Percentiles rank a stretch among this genome's conserved stretches.
These are phyloP conservation scores for Salix arbutifolia DNA, from an alignment of 345 rosid genomes.

Conservation along the genomic window DNA sequence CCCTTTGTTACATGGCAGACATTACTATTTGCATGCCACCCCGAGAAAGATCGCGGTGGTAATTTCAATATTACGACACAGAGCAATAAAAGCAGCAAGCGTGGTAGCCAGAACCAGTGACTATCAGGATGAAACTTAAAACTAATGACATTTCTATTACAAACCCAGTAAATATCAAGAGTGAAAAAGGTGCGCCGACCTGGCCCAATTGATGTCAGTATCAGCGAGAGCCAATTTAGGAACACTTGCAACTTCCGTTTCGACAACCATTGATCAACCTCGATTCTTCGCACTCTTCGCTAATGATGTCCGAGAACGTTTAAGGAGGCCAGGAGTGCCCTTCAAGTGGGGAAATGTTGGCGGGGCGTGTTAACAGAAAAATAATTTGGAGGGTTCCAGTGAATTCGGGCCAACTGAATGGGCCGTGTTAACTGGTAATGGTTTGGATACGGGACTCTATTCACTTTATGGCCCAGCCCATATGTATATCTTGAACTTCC, in stretches of 20 bases:
- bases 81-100: neutral
- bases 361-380: neutral
- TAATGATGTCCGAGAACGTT: neutral
- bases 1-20: neutral
- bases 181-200: constrained; percentile 11
- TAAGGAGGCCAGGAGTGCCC: neutral
- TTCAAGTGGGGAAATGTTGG: neutral
- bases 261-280: constrained; percentile 26
- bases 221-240: constrained; percentile 45
- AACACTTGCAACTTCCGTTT: constrained; percentile 30
- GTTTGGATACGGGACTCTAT: no score
- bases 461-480: no score
- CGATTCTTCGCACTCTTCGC: neutral
- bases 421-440: no score
- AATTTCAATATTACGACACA: neutral
- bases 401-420: neutral
- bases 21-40: neutral
- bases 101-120: no score
- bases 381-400: constrained; percentile 21
- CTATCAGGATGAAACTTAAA: neutral
- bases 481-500: no score
- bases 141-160: neutral
- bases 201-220: constrained; percentile 59
- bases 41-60: neutral
- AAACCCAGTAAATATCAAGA: neutral